Evolutionary conservation across 139 green algal species (phyloP).

Genomic region (Limnomonas spitsbergensis): DNA sequence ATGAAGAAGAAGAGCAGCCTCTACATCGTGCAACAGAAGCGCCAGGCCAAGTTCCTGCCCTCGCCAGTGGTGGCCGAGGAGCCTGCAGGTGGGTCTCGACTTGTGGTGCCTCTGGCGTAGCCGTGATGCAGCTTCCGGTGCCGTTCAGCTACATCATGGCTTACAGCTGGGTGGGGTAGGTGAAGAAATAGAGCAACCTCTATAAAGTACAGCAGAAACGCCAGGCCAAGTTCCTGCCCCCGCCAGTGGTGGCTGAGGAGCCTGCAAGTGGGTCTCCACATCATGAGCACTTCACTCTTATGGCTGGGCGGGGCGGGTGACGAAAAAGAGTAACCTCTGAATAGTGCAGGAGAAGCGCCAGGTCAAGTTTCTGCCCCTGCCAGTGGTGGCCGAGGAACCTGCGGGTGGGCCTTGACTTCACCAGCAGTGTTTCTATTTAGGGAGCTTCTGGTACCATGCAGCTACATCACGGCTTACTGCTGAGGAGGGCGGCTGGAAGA

Average conservation of each 20-base stretch:
- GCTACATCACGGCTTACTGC: too few species aligned
- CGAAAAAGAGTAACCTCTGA: not conserved
- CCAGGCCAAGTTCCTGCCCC: constrained; percentile 18
- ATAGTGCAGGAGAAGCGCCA: not conserved
- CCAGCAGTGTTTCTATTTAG: too few species aligned
- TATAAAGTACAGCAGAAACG: not conserved
- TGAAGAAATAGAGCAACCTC: constrained; percentile 6
- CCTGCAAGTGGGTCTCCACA: not conserved
- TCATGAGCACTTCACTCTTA: not conserved
- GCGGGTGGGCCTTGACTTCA: too few species aligned
- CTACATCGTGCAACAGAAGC: not conserved
- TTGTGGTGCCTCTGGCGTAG: too few species aligned
- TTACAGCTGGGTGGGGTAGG: too few species aligned
- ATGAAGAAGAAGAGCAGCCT: constrained; percentile 9
- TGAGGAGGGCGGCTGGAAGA: too few species aligned
- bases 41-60: constrained; percentile 18
- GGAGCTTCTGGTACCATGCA: too few species aligned
- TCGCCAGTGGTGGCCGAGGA: not conserved
- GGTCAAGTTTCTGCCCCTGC: constrained; percentile 18
- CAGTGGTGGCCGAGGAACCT: too few species aligned
- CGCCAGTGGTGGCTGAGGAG: not conserved
- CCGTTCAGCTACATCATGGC: too few species aligned
- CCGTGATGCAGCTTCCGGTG: too few species aligned
- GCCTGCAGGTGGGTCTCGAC: not conserved
- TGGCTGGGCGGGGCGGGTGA: not conserved